Evolutionary conservation across 2,329 filamentous ascomycete genomes (phyloP).

Genomic region (Pseudocercospora fuligena): DNA sequence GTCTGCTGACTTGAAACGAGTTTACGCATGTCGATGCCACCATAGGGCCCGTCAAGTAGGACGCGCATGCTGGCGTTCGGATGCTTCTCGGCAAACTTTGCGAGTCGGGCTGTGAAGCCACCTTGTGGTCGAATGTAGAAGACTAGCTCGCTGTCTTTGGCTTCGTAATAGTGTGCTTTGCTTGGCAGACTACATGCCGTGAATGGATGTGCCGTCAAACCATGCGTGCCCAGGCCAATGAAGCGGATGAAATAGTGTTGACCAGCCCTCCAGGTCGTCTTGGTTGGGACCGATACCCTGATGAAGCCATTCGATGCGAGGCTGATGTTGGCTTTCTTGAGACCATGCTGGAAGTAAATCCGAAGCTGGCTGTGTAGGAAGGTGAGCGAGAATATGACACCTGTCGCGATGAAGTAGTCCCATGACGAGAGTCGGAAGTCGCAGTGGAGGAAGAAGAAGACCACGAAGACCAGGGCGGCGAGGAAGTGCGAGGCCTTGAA

Average conservation of each 20-base stretch:
- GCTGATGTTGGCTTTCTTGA: constrained; percentile 50
- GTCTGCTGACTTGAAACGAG: constrained; percentile 48
- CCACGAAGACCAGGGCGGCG: constrained; percentile 58
- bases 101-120: constrained; percentile 57
- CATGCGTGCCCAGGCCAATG: constrained; percentile 49
- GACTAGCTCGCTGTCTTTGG: constrained; percentile 47
- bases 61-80: constrained; percentile 51
- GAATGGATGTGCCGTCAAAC: constrained; percentile 59
- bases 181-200: constrained; percentile 58
- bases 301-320: constrained; percentile 49
- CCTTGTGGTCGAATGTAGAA: constrained; percentile 59
- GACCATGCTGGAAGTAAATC: constrained; percentile 58
- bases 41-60: constrained; percentile 64
- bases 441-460: constrained; percentile 67
- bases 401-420: constrained; percentile 64
- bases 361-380: constrained; percentile 53
- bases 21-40: constrained; percentile 52
- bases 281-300: constrained; percentile 51
- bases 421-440: constrained; percentile 60
- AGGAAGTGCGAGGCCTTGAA: constrained; percentile 64
- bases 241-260: constrained; percentile 64
- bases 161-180: constrained; percentile 26
- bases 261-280: constrained; percentile 55
- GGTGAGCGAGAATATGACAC: constrained; percentile 56
- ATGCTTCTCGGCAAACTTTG: constrained; percentile 35